phyloP scores from a whole-genome alignment of 208 protist genomes.

The Crithidia acanthocephali region DNA sequence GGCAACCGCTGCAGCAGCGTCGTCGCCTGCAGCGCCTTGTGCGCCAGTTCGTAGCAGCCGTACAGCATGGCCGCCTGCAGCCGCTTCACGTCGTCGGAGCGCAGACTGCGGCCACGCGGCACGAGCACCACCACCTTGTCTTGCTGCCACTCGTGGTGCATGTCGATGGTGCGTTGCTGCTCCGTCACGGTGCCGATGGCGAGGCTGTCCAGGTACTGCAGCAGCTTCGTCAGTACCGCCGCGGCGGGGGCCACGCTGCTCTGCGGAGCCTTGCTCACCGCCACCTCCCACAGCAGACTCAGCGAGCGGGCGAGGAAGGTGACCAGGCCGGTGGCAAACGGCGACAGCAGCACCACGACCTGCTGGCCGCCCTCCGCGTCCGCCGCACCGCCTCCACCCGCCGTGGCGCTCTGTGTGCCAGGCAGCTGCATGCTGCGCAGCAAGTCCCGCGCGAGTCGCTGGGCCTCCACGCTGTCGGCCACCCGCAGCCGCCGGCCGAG shows the following conservation, averaged over 20 bases:
- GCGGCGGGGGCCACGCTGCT: conserved; percentile 12
- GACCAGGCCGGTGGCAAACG: conserved; percentile 63
- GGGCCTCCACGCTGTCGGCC: conserved; percentile 50
- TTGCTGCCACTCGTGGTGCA: conserved; percentile 51
- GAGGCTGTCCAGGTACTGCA: conserved; percentile 38
- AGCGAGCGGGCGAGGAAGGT: conserved; percentile 69
- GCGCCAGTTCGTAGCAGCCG: conserved; percentile 44
- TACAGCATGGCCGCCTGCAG: conserved; percentile 54
- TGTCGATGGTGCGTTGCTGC: conserved; percentile 34
- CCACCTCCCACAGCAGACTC: conserved; percentile 70
- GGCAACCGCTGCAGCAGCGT: conserved; percentile 60
- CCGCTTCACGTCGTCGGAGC: conserved; percentile 46
- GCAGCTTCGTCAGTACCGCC: conserved; percentile 28
- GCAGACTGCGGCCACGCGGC: conserved; percentile 36
- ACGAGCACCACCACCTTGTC: conserved; percentile 48
- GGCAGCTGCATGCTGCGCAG: conserved; percentile 65
- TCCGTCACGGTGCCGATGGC: conserved; percentile 30
- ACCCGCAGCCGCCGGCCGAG: conserved; percentile 54
- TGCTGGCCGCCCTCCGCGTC: conserved; percentile 21
- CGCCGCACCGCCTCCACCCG: conserved; percentile 22
- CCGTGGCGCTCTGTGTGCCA: conserved; percentile 43
- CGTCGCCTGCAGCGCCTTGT: conserved; percentile 65
- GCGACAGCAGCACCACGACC: conserved; percentile 72
- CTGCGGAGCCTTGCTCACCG: conserved; percentile 40
- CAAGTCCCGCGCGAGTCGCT: conserved; percentile 65